Evolutionary conservation across 352 stramenopile genomes (phyloP).

Genomic region (Globisporangium camurandrum): DNA sequence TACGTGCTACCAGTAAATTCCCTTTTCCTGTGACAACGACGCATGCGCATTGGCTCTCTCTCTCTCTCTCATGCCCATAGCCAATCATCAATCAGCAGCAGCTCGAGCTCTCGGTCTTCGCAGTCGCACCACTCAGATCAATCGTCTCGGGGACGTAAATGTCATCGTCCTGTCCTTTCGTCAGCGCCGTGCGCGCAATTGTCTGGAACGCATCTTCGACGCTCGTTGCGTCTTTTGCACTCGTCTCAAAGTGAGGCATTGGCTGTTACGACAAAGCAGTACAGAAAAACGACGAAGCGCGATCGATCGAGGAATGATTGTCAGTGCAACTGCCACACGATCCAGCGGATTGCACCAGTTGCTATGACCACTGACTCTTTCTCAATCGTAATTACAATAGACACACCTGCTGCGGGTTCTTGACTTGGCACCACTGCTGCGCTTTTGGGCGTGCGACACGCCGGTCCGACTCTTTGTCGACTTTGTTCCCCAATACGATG

Average conservation of each 20-base stretch:
- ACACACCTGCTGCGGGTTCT: constrained; percentile 50
- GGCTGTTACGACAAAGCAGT: too few species aligned
- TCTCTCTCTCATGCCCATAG: not conserved
- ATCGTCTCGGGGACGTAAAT: constrained; percentile 86
- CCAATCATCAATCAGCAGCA: constrained; percentile 47
- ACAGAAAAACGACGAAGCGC: too few species aligned
- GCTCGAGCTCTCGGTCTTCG: constrained; percentile 56
- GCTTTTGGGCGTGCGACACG: constrained; percentile 86
- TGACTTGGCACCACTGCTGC: constrained; percentile 90
- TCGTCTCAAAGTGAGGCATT: constrained; percentile 97
- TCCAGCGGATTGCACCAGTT: not conserved
- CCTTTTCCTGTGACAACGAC: not conserved
- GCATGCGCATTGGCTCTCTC: not conserved
- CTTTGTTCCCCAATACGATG: constrained; percentile 98
- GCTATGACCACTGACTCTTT: too few species aligned
- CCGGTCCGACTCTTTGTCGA: constrained; percentile 90
- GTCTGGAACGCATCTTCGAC: constrained; percentile 96
- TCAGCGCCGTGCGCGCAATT: constrained; percentile 84
- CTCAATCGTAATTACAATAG: too few species aligned
- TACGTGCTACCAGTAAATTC: too few species aligned
- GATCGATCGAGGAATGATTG: too few species aligned
- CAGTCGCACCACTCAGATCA: constrained; percentile 64
- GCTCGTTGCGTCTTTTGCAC: constrained; percentile 95
- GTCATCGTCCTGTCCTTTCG: constrained; percentile 82
- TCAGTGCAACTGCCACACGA: not conserved